These are phyloP conservation scores for Phytophthora capsici DNA, from an alignment of 352 stramenopile species.

Conservation along the genomic window DNA sequence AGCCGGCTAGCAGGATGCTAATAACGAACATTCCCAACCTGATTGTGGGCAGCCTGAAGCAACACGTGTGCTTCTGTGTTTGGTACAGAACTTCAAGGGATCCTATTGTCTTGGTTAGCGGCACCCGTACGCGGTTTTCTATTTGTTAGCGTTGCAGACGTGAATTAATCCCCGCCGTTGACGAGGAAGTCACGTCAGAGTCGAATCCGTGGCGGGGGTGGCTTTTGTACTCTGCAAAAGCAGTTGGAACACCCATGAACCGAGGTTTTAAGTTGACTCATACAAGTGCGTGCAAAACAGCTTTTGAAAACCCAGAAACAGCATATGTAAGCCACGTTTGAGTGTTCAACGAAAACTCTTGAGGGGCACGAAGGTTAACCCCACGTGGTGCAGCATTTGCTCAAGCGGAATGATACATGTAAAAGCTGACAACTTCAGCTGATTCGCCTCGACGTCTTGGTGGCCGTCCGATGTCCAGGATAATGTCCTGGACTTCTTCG, in stretches of 20 bases:
- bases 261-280: constrained; percentile 8
- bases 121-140: not conserved
- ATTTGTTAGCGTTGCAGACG: not conserved
- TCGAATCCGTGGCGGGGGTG: constrained; percentile 8
- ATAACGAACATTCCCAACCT: constrained; percentile 3
- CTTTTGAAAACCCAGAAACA: constrained; percentile 11
- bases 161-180: constrained; percentile 13
- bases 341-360: constrained; percentile 19
- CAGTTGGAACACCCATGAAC: constrained; percentile 20
- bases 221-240: constrained; percentile 8
- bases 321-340: constrained; percentile 28
- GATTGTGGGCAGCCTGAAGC: not conserved
- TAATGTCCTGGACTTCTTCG: too few species aligned
- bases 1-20: constrained; percentile 2
- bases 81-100: not conserved
- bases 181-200: constrained; percentile 4
- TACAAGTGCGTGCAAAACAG: constrained; percentile 2
- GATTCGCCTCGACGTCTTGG: constrained; percentile 2
- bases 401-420: constrained; percentile 19
- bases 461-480: too few species aligned
- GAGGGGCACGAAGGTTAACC: constrained; percentile 9
- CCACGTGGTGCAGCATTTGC: constrained; percentile 19
- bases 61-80: not conserved
- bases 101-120: constrained; percentile 6
- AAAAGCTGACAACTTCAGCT: constrained; percentile 12